Evolutionary conservation across 2,329 filamentous ascomycete species (phyloP), one percentile per base, ranked within the genome.

Genomic region (Phoma herbarum): DNA sequence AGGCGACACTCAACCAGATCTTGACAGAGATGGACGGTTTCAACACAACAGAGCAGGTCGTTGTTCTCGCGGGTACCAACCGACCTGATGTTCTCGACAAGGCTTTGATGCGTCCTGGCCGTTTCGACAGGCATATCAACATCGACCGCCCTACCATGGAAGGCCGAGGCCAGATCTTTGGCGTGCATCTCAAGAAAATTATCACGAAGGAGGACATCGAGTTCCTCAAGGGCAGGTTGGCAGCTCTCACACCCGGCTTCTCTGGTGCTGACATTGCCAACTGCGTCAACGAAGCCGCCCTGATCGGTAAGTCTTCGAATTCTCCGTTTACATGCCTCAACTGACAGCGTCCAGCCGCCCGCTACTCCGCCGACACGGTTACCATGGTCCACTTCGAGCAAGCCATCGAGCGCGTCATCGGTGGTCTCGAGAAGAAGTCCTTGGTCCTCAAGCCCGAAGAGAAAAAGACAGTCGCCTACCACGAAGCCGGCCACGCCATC

Each of bases 1-100:
- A 99, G 80, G 92, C 91, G 46, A 99, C 95, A 0, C 88, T 99
- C 26, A 99, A 99, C 79, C 95, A 99, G 80, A 98, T 99, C 61
- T 83, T 99, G 52, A 99, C 95, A 0, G 95, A 99, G 78, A 99
- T 99, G 95, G 95, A 99, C 76, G 95, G 94, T 58, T 98, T 98
- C 87, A 97, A 97, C 79, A 98, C 94, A 8, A 87, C 90, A 2
- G 94, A 98, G 73, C 94, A 98, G 80, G 91, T 99, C 41, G 94
- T 99, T 52, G 95, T 99, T 29, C 85, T 99, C 62, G 95, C 95
- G 47, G 95, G 95, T 81, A 99, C 95, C 55, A 99, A 99, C 81
- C 86, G 95, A 80, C 90, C 93, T 11, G 95, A 99, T 77, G 88
- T 98, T 46, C 86, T 99, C 41, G 95, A 99, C 78, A 93, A 95